Percentiles rank a stretch among this genome's conserved stretches.
Evolutionary conservation across 495 filamentous ascomycete species (phyloP).

Genomic region (Podospora bellae-mahoneyi): DNA sequence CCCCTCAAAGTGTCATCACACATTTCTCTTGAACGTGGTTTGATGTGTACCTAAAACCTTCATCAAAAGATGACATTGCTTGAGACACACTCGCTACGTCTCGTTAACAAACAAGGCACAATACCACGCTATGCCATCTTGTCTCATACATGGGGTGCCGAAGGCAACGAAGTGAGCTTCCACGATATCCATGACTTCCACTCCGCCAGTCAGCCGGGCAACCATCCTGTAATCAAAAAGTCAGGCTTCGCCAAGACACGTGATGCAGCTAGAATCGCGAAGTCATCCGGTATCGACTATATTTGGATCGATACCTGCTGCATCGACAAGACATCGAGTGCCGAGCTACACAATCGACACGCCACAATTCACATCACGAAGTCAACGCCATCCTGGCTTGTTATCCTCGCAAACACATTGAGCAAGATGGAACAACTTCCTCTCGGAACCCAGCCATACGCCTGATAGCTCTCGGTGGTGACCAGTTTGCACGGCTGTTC

Average conservation of each 20-base stretch:
- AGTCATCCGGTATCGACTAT: conserved; percentile 21
- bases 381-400: conserved; percentile 5
- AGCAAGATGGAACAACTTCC: not conserved
- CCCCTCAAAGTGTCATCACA: no score
- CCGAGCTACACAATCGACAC: conserved; percentile 20
- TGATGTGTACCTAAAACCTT: no score
- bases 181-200: conserved; percentile 17
- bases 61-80: conserved; percentile 39
- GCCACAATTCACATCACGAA: not conserved
- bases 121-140: conserved; percentile 37
- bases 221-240: not conserved
- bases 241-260: conserved; percentile 24
- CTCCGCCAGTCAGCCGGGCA: not conserved
- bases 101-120: conserved; percentile 15
- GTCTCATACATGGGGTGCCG: conserved; percentile 38
- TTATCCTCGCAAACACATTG: not conserved
- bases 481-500: not conserved
- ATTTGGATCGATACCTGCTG: conserved; percentile 40
- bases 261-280: conserved; percentile 30
- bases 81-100: conserved; percentile 33
- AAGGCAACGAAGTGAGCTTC: conserved; percentile 31
- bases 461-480: conserved; percentile 1
- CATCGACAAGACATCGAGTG: conserved; percentile 42
- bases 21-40: no score
- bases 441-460: not conserved